These are phyloP conservation scores for Pseudoperonospora humuli DNA, from an alignment of 352 stramenopile genomes.

Conservation along the genomic window DNA sequence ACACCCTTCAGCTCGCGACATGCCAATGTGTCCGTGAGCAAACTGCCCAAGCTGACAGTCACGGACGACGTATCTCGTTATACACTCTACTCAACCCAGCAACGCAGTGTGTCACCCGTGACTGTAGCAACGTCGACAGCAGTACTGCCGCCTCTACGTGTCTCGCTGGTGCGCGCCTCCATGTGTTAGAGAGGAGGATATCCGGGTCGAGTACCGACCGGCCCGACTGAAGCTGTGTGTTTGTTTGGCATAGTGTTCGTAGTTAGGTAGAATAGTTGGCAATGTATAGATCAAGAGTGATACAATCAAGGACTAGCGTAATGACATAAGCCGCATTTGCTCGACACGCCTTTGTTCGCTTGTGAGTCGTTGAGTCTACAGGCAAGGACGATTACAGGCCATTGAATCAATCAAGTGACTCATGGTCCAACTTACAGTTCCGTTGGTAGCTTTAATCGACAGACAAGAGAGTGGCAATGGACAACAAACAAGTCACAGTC, in stretches of 20 bases:
- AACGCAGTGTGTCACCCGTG: constrained; percentile 21
- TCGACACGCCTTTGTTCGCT: no score
- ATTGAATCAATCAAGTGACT: no score
- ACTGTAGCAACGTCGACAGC: constrained; percentile 22
- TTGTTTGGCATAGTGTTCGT: constrained; percentile 15
- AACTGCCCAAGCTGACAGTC: constrained; percentile 26
- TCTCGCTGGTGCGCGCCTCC: constrained; percentile 36
- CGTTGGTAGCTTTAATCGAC: no score
- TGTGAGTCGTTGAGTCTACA: no score
- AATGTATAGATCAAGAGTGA: constrained; percentile 20
- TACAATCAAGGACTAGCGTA: constrained; percentile 5
- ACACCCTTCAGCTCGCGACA: constrained; percentile 14
- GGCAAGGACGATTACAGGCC: no score
- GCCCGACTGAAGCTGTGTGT: constrained; percentile 4
- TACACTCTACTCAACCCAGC: constrained; percentile 15
- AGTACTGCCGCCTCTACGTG: constrained; percentile 32
- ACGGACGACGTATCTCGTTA: constrained; percentile 18
- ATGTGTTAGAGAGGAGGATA: constrained; percentile 19
- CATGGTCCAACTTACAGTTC: no score
- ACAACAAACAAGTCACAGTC: no score
- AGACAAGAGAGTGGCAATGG: no score
- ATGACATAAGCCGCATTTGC: constrained; percentile 8
- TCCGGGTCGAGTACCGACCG: background rate
- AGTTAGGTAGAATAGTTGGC: constrained; percentile 20
- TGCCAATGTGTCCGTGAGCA: constrained; percentile 21